phyloP scores from a whole-genome alignment of 129 eudicot species.

The Oenanthe sinensis region DNA sequence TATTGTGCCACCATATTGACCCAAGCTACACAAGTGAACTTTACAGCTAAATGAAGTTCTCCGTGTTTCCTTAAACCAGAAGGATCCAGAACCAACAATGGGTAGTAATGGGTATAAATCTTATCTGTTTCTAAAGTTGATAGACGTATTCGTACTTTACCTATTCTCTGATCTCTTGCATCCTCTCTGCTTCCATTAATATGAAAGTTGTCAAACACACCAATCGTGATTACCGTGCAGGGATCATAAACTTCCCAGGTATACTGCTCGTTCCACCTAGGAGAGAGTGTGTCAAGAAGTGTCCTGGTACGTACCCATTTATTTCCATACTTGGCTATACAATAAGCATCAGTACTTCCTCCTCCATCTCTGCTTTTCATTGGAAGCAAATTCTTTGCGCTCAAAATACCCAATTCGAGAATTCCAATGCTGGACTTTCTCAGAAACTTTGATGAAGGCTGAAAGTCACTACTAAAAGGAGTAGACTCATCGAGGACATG shows the following conservation, averaged over 20 bases:
- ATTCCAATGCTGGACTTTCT: constrained; percentile 22
- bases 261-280: constrained; percentile 63
- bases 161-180: constrained; percentile 23
- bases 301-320: constrained; percentile 33
- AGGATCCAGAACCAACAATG: constrained; percentile 14
- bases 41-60: constrained; percentile 70
- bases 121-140: constrained; percentile 24
- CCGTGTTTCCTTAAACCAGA: constrained; percentile 50
- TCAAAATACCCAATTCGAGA: constrained; percentile 23
- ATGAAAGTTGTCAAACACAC: constrained; percentile 27
- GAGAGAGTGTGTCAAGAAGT: constrained; percentile 21
- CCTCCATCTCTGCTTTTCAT: constrained; percentile 26
- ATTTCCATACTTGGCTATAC: constrained; percentile 34
- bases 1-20: constrained; percentile 79
- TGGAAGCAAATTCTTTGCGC: constrained; percentile 23
- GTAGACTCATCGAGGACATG: constrained; percentile 33
- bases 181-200: constrained; percentile 15
- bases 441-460: constrained; percentile 29
- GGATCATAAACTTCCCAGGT: constrained; percentile 55
- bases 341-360: constrained; percentile 26
- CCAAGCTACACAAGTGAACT: constrained; percentile 88
- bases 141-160: constrained; percentile 27
- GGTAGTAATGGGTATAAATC: constrained; percentile 23
- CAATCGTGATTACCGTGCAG: constrained; percentile 29
- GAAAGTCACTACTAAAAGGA: constrained; percentile 28